These are phyloP conservation scores for Podila horticola DNA, from an alignment of 192 early-diverging fungal genomes.

Conservation along the genomic window DNA sequence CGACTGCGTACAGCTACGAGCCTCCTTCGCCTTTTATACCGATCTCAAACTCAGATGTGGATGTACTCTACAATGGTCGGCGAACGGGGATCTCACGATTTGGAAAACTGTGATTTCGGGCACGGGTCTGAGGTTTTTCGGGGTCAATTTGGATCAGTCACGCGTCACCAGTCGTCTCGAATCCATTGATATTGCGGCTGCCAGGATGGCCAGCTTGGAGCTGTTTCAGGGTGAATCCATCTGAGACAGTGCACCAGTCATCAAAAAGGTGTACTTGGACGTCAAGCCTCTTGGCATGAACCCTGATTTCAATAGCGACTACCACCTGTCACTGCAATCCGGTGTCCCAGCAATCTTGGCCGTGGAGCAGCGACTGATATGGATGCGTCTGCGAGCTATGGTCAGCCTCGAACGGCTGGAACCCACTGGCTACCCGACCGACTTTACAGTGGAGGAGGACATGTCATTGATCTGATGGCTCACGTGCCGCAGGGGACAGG, in stretches of 20 bases:
- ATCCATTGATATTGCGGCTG: background rate
- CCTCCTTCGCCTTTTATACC: background rate
- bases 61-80: background rate
- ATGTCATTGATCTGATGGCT: background rate
- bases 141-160: background rate
- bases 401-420: background rate
- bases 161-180: background rate
- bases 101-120: background rate
- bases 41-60: background rate
- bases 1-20: background rate
- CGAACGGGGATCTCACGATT: background rate
- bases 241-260: background rate
- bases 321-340: background rate
- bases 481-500: too few relatives aligned
- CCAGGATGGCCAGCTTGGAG: background rate
- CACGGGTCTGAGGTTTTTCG: background rate
- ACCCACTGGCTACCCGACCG: background rate
- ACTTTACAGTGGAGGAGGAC: background rate
- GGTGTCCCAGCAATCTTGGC: background rate
- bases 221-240: background rate
- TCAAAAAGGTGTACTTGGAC: background rate
- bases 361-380: background rate
- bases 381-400: background rate
- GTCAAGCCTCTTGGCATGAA: background rate
- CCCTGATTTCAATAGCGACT: background rate